Evolutionary conservation across 352 stramenopile genomes (phyloP), one percentile per base, ranked within the genome.

Genomic region (Pythium guiyangense): DNA sequence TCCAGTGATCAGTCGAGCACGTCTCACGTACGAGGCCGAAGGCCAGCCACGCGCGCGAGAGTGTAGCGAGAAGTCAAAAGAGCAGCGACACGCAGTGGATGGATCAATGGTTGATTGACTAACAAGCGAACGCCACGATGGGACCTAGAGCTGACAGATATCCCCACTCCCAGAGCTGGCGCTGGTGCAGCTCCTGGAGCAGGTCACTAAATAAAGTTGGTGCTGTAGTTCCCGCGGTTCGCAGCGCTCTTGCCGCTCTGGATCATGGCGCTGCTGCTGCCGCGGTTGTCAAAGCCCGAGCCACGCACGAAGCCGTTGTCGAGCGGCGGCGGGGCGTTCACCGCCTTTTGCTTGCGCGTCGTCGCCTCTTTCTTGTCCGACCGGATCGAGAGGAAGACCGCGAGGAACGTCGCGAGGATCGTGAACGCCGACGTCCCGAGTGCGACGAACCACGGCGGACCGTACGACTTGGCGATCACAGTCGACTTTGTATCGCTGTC

Each of bases 201-300:
- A 12, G 31, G 6, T 37, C 31, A 14, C 45, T 53, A 63, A 40
- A 78, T 61, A 57, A 78, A 77, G 54, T 73, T 78, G 48, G 43
- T 76, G 49, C 52, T 75, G 52, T 75, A 78, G 57, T 69, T 62
- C 8, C 71, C 60, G 31, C 31, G 31, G 42, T 60, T 69, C 6
- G 60, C 58, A 0, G 49, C 47, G 37, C 62, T 75, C 17, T 37
- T 37, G 6, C 31, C 31, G 31, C 31, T 10, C 29, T 34, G 29
- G 5, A 34, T 34, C 29, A 34, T 34, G 29, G 29, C 29, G 29
- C 29, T 34, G 31, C 12, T 37, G 31, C 31, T 37, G 31, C 31
- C 29, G 59, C 53, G 9, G 51, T 66, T 2, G 69, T 77, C 0
- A 46, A 46, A 43, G 25, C 60, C 31, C 34, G 66, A 51, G 12